phyloP scores from a whole-genome alignment of 2,329 filamentous ascomycete genomes.

The Paraphoma sp. region DNA sequence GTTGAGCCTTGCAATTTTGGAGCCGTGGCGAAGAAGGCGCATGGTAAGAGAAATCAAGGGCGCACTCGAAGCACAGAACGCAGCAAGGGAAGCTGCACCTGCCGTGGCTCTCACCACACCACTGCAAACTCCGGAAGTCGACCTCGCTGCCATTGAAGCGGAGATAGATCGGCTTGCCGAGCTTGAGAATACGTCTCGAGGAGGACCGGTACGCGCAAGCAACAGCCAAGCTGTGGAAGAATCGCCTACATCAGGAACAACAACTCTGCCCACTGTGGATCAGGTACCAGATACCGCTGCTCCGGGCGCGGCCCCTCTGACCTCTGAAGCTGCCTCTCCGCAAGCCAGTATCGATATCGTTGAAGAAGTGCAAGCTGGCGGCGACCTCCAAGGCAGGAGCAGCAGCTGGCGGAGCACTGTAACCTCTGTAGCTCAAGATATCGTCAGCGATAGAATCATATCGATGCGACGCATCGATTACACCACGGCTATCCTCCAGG shows the following conservation, averaged over 20 bases:
- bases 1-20: constrained; percentile 84
- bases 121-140: constrained; percentile 1
- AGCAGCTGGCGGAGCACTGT: constrained; percentile 32
- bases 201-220: background rate
- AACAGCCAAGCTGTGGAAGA: constrained; percentile 14
- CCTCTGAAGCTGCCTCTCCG: constrained; percentile 13
- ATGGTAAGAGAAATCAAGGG: constrained; percentile 76
- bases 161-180: constrained; percentile 28
- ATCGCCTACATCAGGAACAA: constrained; percentile 10
- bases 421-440: constrained; percentile 33
- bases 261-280: background rate
- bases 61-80: constrained; percentile 42
- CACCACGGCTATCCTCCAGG: constrained; percentile 53
- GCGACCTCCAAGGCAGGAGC: constrained; percentile 11
- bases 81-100: constrained; percentile 19
- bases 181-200: constrained; percentile 4
- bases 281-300: constrained; percentile 7
- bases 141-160: constrained; percentile 20
- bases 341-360: constrained; percentile 22
- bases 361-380: constrained; percentile 16
- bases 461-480: constrained; percentile 55
- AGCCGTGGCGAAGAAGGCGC: constrained; percentile 85
- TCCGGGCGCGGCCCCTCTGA: constrained; percentile 7
- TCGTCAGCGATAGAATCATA: constrained; percentile 54
- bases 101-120: constrained; percentile 5